Base-by-base conservation (phyloP, 75 land plant species). In the Adiantum capillusveneris region DNA sequence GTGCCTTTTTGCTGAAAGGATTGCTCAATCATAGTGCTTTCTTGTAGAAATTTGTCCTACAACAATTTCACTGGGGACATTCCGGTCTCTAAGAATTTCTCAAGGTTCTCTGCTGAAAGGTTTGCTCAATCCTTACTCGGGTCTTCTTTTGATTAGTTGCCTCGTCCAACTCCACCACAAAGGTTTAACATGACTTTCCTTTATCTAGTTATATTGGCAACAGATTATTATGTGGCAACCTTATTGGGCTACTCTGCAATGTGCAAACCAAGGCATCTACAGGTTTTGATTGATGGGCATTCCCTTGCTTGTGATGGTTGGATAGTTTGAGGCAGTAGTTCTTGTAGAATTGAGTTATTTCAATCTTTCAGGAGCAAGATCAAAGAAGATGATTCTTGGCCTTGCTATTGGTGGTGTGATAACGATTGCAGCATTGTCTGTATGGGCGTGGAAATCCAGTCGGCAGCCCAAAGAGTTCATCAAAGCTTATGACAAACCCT, bases 31-130 rank as follows among this genome's bases (percentile, higher is more conserved):
- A 20, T 31, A 24, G 20, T 18, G 41, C 26, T 30, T 39, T n/a
- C 22, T 13, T 31, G 57, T 62, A 81, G 80, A 68, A 71, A 81
- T 41, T 62, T 81, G 14, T 81, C 84, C 13, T 81, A 63, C 54
- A 81, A 81, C 49, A 70, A 81, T 31, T 58, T 81, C 24, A 66
- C 77, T 22, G 84, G 84, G 16, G 20, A 44, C 24, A 50, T 78
- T 28, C 84, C 84, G n/a, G 39, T 22, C 11, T 58, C 22, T 18
- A 71, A 66, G 30, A 71, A 65, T 46, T 81, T 81, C 43, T 67
- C 77, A 60, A 81, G 67, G 64, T 81, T 81, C 49, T 63, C 77
- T 44, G 29, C 64, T 7, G 75, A 73, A 30, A 72, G 83, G 84
- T 80, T n/a, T n/a, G n/a, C n/a, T n/a, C n/a, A n/a, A n/a, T n/a